Evolutionary conservation across 2,329 filamentous ascomycete genomes (phyloP).

Genomic region (Elsinoe australis): DNA sequence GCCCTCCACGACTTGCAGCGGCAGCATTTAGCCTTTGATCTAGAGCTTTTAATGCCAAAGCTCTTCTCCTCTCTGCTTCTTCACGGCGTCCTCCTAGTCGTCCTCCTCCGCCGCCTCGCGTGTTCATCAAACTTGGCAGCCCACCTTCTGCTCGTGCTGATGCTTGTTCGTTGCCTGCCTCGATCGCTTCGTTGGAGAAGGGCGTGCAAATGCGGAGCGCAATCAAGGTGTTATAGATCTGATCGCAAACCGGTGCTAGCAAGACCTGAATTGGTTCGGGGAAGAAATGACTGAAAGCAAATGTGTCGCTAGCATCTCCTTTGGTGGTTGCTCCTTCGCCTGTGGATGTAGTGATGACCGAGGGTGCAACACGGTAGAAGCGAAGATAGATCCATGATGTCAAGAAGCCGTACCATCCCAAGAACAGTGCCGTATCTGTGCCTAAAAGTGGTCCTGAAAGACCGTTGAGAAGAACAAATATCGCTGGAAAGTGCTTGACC

Average conservation of each 20-base stretch:
- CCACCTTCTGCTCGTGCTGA: conserved; percentile 56
- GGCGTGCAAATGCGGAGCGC: conserved; percentile 72
- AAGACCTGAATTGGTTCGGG: conserved; percentile 74
- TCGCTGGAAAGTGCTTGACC: conserved; percentile 72
- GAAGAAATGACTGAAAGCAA: conserved; percentile 93
- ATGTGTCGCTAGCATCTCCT: conserved; percentile 92
- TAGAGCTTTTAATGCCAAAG: conserved; percentile 80
- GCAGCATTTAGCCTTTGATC: conserved; percentile 90
- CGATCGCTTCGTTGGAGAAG: conserved; percentile 73
- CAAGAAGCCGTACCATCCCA: conserved; percentile 73
- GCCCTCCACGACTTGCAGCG: conserved; percentile 34
- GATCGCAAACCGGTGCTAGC: conserved; percentile 63
- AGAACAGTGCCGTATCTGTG: conserved; percentile 69
- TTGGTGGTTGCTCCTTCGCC: conserved; percentile 51
- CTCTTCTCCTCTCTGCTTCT: conserved; percentile 83
- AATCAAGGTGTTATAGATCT: conserved; percentile 67
- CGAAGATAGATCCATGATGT: conserved; percentile 92
- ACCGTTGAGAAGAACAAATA: conserved; percentile 64
- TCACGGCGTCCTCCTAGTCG: conserved; percentile 61
- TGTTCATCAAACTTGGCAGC: conserved; percentile 51
- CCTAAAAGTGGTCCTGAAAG: conserved; percentile 57
- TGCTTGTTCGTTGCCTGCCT: conserved; percentile 64
- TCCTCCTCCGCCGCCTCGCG: conserved; percentile 35
- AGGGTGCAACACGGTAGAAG: conserved; percentile 75
- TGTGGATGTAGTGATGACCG: conserved; percentile 45